Conservation (phyloP, 148 eudicot genomes). For the Dysphania ambrosioides region DNA sequence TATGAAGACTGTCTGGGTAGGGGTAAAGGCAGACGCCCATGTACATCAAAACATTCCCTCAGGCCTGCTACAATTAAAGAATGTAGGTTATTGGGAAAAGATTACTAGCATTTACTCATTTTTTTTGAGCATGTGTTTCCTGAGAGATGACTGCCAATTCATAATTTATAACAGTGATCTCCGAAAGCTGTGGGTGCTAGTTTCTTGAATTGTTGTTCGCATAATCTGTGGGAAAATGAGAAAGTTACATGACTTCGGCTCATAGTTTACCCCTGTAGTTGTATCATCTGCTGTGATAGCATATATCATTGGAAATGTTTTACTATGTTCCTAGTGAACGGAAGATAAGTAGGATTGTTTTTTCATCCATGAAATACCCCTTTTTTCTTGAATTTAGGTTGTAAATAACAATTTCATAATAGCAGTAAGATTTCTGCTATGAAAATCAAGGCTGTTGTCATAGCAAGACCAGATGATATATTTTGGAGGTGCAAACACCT, state of each 20-base stretch:
- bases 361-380: background rate
- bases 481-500: background rate
- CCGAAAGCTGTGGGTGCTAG: background rate
- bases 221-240: background rate
- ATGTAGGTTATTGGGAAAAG: background rate
- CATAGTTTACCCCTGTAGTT: background rate
- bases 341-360: background rate
- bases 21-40: background rate
- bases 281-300: background rate
- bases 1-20: background rate
- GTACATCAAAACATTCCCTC: background rate
- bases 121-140: background rate
- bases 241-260: background rate
- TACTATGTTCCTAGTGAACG: background rate
- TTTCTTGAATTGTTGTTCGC: background rate
- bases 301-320: background rate
- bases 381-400: background rate
- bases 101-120: slow-evolving; percentile 5
- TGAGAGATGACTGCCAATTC: no score
- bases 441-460: background rate
- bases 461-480: background rate
- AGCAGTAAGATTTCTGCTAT: background rate
- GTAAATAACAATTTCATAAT: background rate
- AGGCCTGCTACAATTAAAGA: background rate
- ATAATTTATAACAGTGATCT: background rate